Conservation (phyloP, 2,329 filamentous ascomycete genomes). For the Knoxdaviesia capensis region DNA sequence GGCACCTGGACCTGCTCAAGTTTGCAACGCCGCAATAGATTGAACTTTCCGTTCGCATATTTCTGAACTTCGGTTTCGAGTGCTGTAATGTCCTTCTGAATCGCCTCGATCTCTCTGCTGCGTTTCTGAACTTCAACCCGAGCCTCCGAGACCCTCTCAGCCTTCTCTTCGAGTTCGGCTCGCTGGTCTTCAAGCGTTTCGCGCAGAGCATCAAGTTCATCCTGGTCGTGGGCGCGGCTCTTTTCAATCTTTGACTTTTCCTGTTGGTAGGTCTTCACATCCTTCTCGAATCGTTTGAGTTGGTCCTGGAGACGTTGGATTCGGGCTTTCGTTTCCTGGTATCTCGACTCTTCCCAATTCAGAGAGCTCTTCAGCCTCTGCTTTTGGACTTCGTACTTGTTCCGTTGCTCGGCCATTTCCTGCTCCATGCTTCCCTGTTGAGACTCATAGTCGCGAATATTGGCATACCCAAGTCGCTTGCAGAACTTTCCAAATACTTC, state of each 20-base stretch:
- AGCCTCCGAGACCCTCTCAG: slow-evolving; percentile 57
- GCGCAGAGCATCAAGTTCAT: slow-evolving; percentile 56
- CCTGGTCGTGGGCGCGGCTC: slow-evolving; percentile 50
- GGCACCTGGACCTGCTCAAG: slow-evolving; percentile 85
- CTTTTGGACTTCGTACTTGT: slow-evolving; percentile 70
- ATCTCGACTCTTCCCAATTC: slow-evolving; percentile 32
- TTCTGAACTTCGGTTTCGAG: slow-evolving; percentile 78
- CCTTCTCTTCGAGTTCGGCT: slow-evolving; percentile 45
- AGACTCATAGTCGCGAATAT: slow-evolving; percentile 83
- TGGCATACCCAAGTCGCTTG: slow-evolving; percentile 62
- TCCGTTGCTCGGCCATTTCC: slow-evolving; percentile 69
- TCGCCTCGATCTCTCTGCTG: slow-evolving; percentile 60
- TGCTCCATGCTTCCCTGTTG: slow-evolving; percentile 86
- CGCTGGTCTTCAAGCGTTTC: slow-evolving; percentile 52
- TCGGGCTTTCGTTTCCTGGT: slow-evolving; percentile 41
- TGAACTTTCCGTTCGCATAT: slow-evolving; percentile 67
- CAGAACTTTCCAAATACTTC: slow-evolving; percentile 76
- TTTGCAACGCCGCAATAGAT: slow-evolving; percentile 70
- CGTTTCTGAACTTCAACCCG: slow-evolving; percentile 66
- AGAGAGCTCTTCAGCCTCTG: slow-evolving; percentile 46
- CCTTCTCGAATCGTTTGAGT: slow-evolving; percentile 42
- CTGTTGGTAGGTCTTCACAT: slow-evolving; percentile 48
- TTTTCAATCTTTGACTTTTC: slow-evolving; percentile 60
- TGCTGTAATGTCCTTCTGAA: slow-evolving; percentile 51
- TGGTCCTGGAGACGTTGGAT: slow-evolving; percentile 48